These are phyloP conservation scores for Candida smagusa DNA, from an alignment of 1,139 yeast species.

Conservation along the genomic window DNA sequence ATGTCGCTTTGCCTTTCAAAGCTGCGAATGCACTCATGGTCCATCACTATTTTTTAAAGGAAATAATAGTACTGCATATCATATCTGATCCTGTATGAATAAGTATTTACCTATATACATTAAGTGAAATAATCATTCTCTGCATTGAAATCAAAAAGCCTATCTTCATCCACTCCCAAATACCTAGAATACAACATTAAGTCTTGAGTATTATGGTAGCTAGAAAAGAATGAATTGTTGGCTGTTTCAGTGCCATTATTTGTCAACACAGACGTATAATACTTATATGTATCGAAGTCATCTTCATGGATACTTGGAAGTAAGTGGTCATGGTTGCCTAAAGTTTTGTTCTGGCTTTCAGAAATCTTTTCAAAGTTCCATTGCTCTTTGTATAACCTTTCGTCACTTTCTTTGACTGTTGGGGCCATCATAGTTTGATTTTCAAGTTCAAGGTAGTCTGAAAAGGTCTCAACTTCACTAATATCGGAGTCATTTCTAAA, in stretches of 20 bases:
- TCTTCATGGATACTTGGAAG: constrained; percentile 5
- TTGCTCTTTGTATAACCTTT: constrained; percentile 8
- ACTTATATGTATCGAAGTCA: constrained; percentile 16
- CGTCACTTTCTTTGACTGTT: constrained; percentile 8
- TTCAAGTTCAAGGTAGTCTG: constrained; percentile 1
- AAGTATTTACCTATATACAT: background rate
- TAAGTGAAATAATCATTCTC: constrained; percentile 29
- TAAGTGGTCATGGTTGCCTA: background rate
- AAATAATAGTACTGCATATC: background rate
- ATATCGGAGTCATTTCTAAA: background rate
- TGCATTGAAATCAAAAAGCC: constrained; percentile 19
- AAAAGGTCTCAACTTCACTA: background rate
- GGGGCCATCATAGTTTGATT: constrained; percentile 2
- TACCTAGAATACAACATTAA: constrained; percentile 22
- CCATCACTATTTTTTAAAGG: background rate
- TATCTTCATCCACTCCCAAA: constrained; percentile 26
- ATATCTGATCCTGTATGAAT: background rate
- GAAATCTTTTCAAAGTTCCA: constrained; percentile 4
- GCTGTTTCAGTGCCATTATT: constrained; percentile 2
- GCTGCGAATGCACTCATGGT: constrained; percentile 59
- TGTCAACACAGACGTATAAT: constrained; percentile 12
- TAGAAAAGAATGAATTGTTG: constrained; percentile 1
- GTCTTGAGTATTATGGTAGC: constrained; percentile 13
- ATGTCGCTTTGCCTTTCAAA: constrained; percentile 20
- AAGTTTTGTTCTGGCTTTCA: background rate